Evolutionary conservation across 352 stramenopile genomes (phyloP).

Genomic region (Phytophthora quininea): DNA sequence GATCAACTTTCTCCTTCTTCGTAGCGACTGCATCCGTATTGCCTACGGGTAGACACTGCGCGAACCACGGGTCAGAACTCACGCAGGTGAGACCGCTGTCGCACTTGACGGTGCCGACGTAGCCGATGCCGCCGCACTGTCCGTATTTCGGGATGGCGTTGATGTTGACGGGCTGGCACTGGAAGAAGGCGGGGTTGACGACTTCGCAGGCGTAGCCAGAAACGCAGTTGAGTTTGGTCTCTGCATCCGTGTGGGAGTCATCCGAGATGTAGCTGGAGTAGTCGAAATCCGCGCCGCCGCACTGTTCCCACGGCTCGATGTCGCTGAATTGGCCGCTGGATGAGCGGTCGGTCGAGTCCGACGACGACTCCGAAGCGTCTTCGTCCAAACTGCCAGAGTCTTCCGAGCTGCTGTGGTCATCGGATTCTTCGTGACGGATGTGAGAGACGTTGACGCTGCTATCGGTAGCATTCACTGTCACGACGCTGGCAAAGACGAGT

Average conservation of each 20-base stretch:
- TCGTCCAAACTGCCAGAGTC: conserved; percentile 15
- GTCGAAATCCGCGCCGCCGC: conserved; percentile 22
- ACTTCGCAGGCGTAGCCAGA: conserved; percentile 26
- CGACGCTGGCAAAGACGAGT: conserved; percentile 3
- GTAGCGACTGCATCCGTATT: background rate
- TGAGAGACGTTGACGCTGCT: conserved; percentile 10
- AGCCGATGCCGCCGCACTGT: conserved; percentile 32
- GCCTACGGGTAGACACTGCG: conserved; percentile 43
- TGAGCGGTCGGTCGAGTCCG: no score
- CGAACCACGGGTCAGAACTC: conserved; percentile 43
- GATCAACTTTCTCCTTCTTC: no score
- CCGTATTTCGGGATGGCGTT: conserved; percentile 31
- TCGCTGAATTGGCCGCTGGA: background rate
- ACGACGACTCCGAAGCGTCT: conserved; percentile 3
- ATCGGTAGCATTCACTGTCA: conserved; percentile 4
- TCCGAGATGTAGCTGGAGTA: conserved; percentile 16
- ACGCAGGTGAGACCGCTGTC: conserved; percentile 35
- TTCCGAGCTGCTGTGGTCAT: conserved; percentile 10
- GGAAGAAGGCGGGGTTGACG: conserved; percentile 29
- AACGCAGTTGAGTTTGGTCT: conserved; percentile 16
- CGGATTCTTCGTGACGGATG: conserved; percentile 14
- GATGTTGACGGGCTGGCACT: conserved; percentile 24
- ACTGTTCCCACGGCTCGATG: conserved; percentile 32
- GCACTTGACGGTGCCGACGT: conserved; percentile 20
- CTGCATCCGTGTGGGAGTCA: background rate